Percentiles rank a stretch among this genome's conserved stretches.
Conservation (phyloP, 2,329 filamentous ascomycete species). For the Penicillium sp. region DNA sequence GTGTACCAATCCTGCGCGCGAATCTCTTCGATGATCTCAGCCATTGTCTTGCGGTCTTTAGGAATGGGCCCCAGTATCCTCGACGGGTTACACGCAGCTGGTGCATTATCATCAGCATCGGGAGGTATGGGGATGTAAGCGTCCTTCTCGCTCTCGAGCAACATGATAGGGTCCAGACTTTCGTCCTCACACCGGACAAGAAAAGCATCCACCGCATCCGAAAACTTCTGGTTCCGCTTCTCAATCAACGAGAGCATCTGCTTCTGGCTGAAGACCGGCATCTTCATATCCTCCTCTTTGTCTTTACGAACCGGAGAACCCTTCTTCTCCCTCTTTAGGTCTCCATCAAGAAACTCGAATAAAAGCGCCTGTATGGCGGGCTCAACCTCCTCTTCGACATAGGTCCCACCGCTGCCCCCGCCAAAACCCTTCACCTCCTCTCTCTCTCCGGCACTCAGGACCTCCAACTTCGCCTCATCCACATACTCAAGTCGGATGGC, state of each 20-base stretch:
- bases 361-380: conserved; percentile 65
- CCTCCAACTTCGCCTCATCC: conserved; percentile 79
- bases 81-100: conserved; percentile 38
- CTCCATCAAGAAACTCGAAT: conserved; percentile 92
- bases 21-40: conserved; percentile 84
- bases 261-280: conserved; percentile 91
- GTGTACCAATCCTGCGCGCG: conserved; percentile 86
- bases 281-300: conserved; percentile 79
- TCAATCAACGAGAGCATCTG: conserved; percentile 89
- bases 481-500: conserved; percentile 85
- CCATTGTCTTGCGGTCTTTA: conserved; percentile 75
- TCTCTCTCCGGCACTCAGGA: conserved; percentile 66
- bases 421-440: conserved; percentile 65
- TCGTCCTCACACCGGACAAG: conserved; percentile 72
- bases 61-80: conserved; percentile 75
- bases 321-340: conserved; percentile 79
- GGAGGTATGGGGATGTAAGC: conserved; percentile 67
- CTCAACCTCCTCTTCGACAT: conserved; percentile 10
- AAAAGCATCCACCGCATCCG: conserved; percentile 75
- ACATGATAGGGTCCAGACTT: conserved; percentile 68
- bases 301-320: conserved; percentile 68
- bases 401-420: conserved; percentile 47
- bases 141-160: conserved; percentile 64
- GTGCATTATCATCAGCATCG: conserved; percentile 37
- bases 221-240: conserved; percentile 85